Evolutionary conservation across 1,284 basidiomycete genomes (phyloP).

Genomic region (Ustilago tritici): DNA sequence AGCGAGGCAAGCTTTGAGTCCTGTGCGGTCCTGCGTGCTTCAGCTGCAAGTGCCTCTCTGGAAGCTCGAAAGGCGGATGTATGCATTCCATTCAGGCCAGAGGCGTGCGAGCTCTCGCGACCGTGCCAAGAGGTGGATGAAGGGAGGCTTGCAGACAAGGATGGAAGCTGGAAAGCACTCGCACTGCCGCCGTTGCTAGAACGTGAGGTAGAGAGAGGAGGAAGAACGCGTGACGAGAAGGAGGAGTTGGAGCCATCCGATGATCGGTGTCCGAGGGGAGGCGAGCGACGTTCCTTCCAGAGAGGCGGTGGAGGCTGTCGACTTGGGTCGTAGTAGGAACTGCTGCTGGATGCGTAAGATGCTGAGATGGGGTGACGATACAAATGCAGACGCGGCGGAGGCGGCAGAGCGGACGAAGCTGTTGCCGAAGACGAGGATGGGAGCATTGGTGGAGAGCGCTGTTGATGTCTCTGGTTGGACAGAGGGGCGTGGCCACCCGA

Average conservation of each 20-base stretch:
- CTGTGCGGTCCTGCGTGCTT: slow-evolving; percentile 14
- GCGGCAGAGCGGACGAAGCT: slow-evolving; percentile 19
- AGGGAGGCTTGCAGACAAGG: slow-evolving; percentile 40
- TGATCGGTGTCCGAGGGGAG: slow-evolving; percentile 36
- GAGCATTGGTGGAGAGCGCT: slow-evolving; percentile 27
- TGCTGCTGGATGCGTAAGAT: slow-evolving; percentile 35
- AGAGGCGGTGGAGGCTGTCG: slow-evolving; percentile 27
- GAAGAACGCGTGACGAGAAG: slow-evolving; percentile 42
- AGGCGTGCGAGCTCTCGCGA: slow-evolving; percentile 9
- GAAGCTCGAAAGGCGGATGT: slow-evolving; percentile 15
- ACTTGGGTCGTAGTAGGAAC: slow-evolving; percentile 22
- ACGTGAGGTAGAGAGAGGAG: slow-evolving; percentile 26
- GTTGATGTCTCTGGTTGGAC: slow-evolving; percentile 16
- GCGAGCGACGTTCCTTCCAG: slow-evolving; percentile 35
- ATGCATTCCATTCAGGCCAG: slow-evolving; percentile 3
- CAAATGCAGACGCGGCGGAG: slow-evolving; percentile 42
- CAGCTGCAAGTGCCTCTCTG: slow-evolving; percentile 12
- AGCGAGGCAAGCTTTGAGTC: slow-evolving; percentile 26
- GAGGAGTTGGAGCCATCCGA: slow-evolving; percentile 21
- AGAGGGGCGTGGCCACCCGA: slow-evolving; percentile 12
- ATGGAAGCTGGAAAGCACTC: slow-evolving; percentile 38
- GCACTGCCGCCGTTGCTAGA: slow-evolving; percentile 17
- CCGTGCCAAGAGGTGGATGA: slow-evolving; percentile 38
- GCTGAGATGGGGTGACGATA: slow-evolving; percentile 52
- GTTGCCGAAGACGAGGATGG: slow-evolving; percentile 15